Percentiles rank a stretch among this genome's conserved stretches.
Conservation (phyloP, 2,329 filamentous ascomycete species). For the Blastomyces gilchristii region DNA sequence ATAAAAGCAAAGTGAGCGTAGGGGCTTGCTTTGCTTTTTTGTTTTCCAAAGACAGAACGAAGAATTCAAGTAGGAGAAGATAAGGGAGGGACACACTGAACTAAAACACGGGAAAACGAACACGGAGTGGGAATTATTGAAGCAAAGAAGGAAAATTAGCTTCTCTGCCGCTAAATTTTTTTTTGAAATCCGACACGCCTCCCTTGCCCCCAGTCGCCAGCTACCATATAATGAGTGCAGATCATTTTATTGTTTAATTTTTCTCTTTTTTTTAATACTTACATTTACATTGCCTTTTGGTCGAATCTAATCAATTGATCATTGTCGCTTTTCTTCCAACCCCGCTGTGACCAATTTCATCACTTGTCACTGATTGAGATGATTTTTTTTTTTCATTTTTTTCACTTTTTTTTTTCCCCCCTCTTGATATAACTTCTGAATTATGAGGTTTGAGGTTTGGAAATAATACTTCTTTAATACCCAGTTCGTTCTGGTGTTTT, state of each 20-base stretch:
- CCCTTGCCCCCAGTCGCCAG: background rate
- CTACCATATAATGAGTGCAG: background rate
- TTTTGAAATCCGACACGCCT: background rate
- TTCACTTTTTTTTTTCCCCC: background rate
- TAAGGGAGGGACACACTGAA: background rate
- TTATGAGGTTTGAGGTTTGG: background rate
- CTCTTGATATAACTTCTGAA: background rate
- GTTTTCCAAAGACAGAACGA: background rate
- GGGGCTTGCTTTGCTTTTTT: background rate
- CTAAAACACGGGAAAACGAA: background rate
- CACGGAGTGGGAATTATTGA: background rate
- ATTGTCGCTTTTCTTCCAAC: background rate
- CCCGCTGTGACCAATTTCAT: background rate
- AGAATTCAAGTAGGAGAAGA: background rate
- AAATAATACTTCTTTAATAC: background rate
- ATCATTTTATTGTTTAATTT: background rate
- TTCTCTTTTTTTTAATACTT: background rate
- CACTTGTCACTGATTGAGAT: background rate
- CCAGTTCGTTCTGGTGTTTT: background rate
- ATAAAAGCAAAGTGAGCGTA: background rate
- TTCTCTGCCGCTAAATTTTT: background rate
- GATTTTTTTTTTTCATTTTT: background rate
- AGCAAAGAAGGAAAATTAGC: background rate
- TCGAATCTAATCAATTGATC: background rate
- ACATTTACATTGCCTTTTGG: background rate